Evolutionary conservation across 352 stramenopile genomes (phyloP), one percentile per base, ranked within the genome.

Genomic region (Globisporangium barbulae): DNA sequence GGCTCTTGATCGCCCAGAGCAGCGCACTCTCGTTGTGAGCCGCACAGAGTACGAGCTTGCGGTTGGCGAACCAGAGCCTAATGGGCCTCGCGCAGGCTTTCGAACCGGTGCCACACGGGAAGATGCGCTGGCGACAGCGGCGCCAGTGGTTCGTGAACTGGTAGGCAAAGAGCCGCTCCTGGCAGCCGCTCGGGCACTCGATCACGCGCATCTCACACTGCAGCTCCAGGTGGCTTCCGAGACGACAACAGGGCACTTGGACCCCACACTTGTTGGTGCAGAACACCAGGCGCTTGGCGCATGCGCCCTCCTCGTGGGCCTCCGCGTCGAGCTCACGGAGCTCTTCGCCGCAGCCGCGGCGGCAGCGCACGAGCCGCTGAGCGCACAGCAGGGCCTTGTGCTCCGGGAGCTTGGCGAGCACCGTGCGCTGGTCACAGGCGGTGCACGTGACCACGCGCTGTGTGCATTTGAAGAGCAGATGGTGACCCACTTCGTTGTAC

Each of bases 91-190:
- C 68, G 47, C 85, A 94, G 6, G 65, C 49, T 25, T 75, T 81
- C 9, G 72, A 63, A 8, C 85, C 81, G 0, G 76, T 73, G 25
- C 85, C 85, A 49, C 83, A 94, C 1, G 68, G 65, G 19, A 85
- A 76, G 41, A 91, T 58, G 17, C 81, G 81, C 63, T 94, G 83
- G 3, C 73, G 69, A 62, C 85, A 94, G 8, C 83, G 76, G 35
- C 73, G 76, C 72, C 73, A 80, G 61, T 94, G 85, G 5, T 69
- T 60, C 21, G 85, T 72, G n/a, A 73, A 68, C 48, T 91, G 68
- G 63, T 89, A 88, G 1, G 78, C 81, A 5, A 87, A 78, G 19
- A 94, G 74, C 31, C 63, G 57, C 33, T 89, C 78, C 13, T 72
- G 65, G 44, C 85, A 94, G 15, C 75, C 81, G 15, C 71, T 73